A percentile compares a stretch with the other conserved stretches of the same genome.
Conservation (phyloP, 2,329 filamentous ascomycete species). For the Exophiala aquamarina region DNA sequence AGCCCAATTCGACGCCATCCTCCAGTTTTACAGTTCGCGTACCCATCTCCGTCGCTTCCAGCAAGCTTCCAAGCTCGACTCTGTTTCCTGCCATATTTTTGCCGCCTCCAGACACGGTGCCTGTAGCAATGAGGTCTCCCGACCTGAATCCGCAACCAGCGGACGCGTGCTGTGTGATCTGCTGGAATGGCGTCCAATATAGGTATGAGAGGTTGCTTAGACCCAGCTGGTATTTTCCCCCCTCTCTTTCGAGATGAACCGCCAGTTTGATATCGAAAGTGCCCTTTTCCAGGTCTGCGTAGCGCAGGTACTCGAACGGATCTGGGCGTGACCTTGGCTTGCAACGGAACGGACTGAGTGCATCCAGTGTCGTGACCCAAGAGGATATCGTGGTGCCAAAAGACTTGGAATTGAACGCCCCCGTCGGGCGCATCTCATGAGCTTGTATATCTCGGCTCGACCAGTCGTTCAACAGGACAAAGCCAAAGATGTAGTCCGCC, state of each 20-base stretch:
- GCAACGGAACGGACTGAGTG: conserved; percentile 36
- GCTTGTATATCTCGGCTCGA: conserved; percentile 60
- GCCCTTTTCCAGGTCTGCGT: conserved; percentile 3
- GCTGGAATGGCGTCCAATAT: conserved; percentile 30
- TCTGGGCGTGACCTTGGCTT: conserved; percentile 8
- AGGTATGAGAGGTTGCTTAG: conserved; percentile 29
- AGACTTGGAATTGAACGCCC: conserved; percentile 60
- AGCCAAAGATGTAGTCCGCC: conserved; percentile 59
- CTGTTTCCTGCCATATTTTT: no score
- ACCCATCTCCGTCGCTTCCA: no score
- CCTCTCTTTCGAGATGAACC: conserved; percentile 11
- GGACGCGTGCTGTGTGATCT: conserved; percentile 23
- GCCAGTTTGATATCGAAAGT: conserved; percentile 14
- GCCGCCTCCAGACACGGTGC: conserved; percentile 29
- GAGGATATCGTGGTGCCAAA: conserved; percentile 59
- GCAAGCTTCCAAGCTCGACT: no score
- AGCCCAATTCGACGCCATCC: no score
- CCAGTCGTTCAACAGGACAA: conserved; percentile 46
- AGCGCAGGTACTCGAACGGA: conserved; percentile 13
- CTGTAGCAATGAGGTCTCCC: conserved; percentile 30
- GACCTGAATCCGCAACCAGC: conserved; percentile 26
- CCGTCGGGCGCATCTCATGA: conserved; percentile 60
- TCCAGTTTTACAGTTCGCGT: no score
- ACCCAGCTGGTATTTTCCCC: conserved; percentile 21
- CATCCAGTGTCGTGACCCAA: conserved; percentile 61